phyloP scores from a whole-genome alignment of 2,329 filamentous ascomycete species.

The Hymenoscyphus scutula region DNA sequence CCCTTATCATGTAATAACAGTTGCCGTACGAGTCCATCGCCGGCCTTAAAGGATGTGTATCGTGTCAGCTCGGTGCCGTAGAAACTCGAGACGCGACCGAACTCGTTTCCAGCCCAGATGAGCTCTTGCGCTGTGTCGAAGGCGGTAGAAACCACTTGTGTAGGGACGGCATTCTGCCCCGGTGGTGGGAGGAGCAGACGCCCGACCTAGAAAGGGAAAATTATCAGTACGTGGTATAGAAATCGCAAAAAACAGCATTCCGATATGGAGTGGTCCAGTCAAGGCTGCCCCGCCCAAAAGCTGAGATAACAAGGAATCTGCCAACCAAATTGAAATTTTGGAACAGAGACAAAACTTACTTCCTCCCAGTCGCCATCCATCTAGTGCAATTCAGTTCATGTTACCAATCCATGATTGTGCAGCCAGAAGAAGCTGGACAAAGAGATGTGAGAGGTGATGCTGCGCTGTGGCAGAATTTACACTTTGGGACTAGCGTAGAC shows the following conservation, averaged over 20 bases:
- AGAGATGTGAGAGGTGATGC: neutral
- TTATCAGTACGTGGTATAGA: neutral
- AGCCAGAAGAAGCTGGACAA: neutral
- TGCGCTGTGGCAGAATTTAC: too few relatives aligned
- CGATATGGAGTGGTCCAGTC: constrained; percentile 12
- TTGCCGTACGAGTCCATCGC: constrained; percentile 80
- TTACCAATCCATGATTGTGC: constrained; percentile 28
- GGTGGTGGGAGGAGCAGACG: constrained; percentile 79
- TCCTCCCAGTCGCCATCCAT: constrained; percentile 71
- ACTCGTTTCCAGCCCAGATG: constrained; percentile 89
- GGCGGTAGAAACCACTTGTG: constrained; percentile 70
- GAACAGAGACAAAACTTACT: constrained; percentile 43
- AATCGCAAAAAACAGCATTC: constrained; percentile 8
- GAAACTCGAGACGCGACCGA: constrained; percentile 82
- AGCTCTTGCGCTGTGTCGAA: constrained; percentile 91
- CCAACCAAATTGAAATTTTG: neutral
- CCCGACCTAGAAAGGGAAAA: constrained; percentile 58
- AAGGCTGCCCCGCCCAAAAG: constrained; percentile 23
- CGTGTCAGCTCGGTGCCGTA: constrained; percentile 79
- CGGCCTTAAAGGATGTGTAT: constrained; percentile 83
- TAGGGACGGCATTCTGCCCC: constrained; percentile 59
- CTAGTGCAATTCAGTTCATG: constrained; percentile 14
- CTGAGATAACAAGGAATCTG: neutral
- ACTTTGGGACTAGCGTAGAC: too few relatives aligned
- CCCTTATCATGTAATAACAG: constrained; percentile 90